phyloP scores from a whole-genome alignment of 805 yeast species.

The Candida quercuum region DNA sequence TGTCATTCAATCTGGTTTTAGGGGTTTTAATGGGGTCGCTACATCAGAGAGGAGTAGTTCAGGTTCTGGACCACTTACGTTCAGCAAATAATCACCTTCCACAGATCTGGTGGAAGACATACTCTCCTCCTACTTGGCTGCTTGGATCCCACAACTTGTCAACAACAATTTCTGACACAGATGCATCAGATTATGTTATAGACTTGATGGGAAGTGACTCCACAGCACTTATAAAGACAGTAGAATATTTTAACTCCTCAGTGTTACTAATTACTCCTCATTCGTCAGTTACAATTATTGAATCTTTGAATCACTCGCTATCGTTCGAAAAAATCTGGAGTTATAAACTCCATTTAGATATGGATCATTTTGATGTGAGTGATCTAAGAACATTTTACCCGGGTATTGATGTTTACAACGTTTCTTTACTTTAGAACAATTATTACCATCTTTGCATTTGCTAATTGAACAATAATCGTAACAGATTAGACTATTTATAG shows the following conservation, averaged over 20 bases:
- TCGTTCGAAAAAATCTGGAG: conserved; percentile 27
- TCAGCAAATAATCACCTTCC: conserved; percentile 27
- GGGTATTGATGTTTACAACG: conserved; percentile 56
- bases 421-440: conserved; percentile 12
- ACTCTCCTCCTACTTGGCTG: conserved; percentile 90
- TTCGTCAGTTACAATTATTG: conserved; percentile 20
- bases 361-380: conserved; percentile 65
- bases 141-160: conserved; percentile 27
- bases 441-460: neutral
- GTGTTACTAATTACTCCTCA: conserved; percentile 16
- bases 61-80: conserved; percentile 45
- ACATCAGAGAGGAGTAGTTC: conserved; percentile 89
- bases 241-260: conserved; percentile 13
- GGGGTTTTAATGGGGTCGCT: conserved; percentile 67
- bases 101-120: conserved; percentile 89
- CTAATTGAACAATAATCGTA: neutral
- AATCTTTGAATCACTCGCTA: conserved; percentile 8
- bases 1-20: conserved; percentile 55
- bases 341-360: conserved; percentile 49
- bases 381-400: conserved; percentile 46
- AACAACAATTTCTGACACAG: neutral
- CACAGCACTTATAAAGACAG: conserved; percentile 19
- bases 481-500: conserved; percentile 54
- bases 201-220: conserved; percentile 43
- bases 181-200: conserved; percentile 22